Conservation (phyloP, 495 filamentous ascomycete species). For the Choiromyces venosus region DNA sequence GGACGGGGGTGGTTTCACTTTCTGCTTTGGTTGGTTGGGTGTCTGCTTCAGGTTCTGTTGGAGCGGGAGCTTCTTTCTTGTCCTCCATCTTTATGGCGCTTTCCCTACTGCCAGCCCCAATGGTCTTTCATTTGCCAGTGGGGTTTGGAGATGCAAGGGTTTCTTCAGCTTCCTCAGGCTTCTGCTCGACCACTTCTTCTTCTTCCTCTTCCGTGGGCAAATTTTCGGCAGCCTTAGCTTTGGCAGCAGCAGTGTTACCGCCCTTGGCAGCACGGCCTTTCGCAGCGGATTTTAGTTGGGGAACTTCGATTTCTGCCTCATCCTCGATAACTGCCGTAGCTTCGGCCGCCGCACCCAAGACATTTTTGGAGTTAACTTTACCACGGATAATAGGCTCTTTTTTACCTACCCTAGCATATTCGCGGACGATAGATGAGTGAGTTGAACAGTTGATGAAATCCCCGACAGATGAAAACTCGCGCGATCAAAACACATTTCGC, state of each 20-base stretch:
- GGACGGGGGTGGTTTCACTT: constrained; percentile 12
- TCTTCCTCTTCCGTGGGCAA: background rate
- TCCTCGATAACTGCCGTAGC: constrained; percentile 2
- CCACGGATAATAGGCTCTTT: constrained; percentile 7
- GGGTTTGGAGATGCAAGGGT: too few relatives aligned
- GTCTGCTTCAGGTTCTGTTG: background rate
- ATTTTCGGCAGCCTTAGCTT: background rate
- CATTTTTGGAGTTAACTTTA: background rate
- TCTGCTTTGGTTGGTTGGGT: background rate
- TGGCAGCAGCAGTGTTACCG: too few relatives aligned
- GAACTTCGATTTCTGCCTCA: background rate
- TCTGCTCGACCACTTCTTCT: background rate
- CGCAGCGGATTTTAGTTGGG: background rate
- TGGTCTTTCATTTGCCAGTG: too few relatives aligned
- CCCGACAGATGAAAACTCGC: too few relatives aligned
- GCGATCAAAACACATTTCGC: too few relatives aligned
- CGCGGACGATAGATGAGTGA: too few relatives aligned
- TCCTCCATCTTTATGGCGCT: background rate
- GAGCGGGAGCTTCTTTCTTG: background rate
- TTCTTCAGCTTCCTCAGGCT: background rate
- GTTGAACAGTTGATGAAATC: too few relatives aligned
- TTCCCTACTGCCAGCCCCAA: background rate
- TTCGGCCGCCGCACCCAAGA: background rate
- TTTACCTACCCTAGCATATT: constrained; percentile 3
- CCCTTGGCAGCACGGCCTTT: background rate